These are phyloP conservation scores for Ligustrum vulgare DNA, from an alignment of 257 asterid genomes.

Conservation along the genomic window DNA sequence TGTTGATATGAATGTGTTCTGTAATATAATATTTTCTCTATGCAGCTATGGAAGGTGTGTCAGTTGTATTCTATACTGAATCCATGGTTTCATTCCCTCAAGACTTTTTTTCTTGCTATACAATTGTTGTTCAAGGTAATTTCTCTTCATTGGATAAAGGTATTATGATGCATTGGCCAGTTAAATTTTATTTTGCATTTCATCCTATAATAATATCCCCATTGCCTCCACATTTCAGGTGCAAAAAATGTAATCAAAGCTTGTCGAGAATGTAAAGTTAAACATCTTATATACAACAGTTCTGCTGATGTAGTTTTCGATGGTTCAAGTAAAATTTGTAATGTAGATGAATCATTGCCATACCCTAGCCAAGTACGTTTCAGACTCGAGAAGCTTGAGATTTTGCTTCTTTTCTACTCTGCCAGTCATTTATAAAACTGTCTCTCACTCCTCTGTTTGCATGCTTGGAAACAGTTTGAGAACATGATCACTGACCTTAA, in stretches of 20 bases:
- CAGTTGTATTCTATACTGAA: slow-evolving; percentile 72
- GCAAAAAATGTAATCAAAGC: slow-evolving; percentile 72
- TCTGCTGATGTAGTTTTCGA: slow-evolving; percentile 80
- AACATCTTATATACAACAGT: slow-evolving; percentile 68
- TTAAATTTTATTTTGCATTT: slow-evolving; percentile 15
- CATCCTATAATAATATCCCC: slow-evolving; percentile 18
- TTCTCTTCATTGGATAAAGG: slow-evolving; percentile 11
- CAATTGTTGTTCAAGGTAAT: slow-evolving; percentile 69
- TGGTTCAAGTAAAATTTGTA: slow-evolving; percentile 44
- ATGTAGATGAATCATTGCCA: slow-evolving; percentile 80
- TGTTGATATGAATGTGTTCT: not conserved
- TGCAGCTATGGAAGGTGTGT: slow-evolving; percentile 77
- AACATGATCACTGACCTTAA: slow-evolving; percentile 73
- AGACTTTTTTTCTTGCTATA: slow-evolving; percentile 61
- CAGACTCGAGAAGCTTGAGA: slow-evolving; percentile 13
- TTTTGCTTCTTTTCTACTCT: slow-evolving; percentile 18
- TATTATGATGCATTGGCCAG: slow-evolving; percentile 15
- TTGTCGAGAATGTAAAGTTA: slow-evolving; percentile 77
- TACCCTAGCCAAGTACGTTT: slow-evolving; percentile 66
- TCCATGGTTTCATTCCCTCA: slow-evolving; percentile 37
- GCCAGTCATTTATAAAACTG: slow-evolving; percentile 8
- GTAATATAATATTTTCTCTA: slow-evolving; percentile 27
- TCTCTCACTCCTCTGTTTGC: slow-evolving; percentile 13
- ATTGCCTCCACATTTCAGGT: slow-evolving; percentile 43
- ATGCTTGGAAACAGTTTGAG: slow-evolving; percentile 51